Conservation (phyloP, 495 filamentous ascomycete genomes). For the Endocarpon pusillum region DNA sequence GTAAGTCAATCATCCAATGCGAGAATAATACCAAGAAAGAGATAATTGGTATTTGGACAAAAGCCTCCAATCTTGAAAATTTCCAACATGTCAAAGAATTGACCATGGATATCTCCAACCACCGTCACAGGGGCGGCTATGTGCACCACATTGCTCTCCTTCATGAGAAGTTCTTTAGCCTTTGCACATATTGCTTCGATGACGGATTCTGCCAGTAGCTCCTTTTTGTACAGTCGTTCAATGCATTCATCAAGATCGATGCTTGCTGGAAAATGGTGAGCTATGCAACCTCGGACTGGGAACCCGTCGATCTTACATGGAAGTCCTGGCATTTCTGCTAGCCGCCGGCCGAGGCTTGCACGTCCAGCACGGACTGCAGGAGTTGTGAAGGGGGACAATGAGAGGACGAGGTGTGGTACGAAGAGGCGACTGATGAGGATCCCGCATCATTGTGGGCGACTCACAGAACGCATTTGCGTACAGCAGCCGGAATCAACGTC, state of each 20-base stretch:
- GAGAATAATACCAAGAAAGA: slow-evolving; percentile 63
- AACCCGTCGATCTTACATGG: slow-evolving; percentile 41
- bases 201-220: slow-evolving; percentile 89
- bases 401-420: no score
- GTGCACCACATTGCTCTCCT: slow-evolving; percentile 98
- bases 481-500: no score
- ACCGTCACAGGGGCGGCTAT: slow-evolving; percentile 94
- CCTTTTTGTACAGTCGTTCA: slow-evolving; percentile 84
- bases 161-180: slow-evolving; percentile 95
- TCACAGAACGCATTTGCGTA: no score
- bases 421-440: no score
- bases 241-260: slow-evolving; percentile 98
- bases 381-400: no score
- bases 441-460: no score
- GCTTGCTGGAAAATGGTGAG: slow-evolving; percentile 41
- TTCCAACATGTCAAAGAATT: slow-evolving; percentile 97
- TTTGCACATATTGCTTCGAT: slow-evolving; percentile 99
- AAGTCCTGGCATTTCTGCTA: slow-evolving; percentile 79
- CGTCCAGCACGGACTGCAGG: no score
- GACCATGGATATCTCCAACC: slow-evolving; percentile 94
- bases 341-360: no score
- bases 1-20: not conserved
- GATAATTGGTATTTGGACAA: slow-evolving; percentile 93
- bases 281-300: not conserved
- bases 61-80: slow-evolving; percentile 97